Evolutionary conservation across 2,329 filamentous ascomycete species (phyloP), one percentile per base, ranked within the genome.

Genomic region (Hypomyces perniciosus): DNA sequence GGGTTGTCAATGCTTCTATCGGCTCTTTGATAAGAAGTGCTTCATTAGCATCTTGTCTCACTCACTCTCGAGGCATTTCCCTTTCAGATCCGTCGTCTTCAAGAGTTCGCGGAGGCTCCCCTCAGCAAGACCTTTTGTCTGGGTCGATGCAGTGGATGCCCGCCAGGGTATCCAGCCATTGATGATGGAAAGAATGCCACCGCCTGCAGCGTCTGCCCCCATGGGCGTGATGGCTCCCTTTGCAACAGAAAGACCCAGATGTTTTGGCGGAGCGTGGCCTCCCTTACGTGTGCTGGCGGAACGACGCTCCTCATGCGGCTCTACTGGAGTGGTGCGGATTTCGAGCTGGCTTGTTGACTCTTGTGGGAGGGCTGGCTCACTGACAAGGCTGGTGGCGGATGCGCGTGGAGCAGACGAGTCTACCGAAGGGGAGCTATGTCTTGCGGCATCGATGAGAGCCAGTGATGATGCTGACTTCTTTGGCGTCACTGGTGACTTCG

Each of bases 301-400:
- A 31, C 31, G 41, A 9, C 46, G 62, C 29, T 58, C 63, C 53
- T 59, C 61, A 8, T 46, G 55, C 2, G 54, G 54, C 6, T 61
- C 59, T 30, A 64, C 62, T 6, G 64, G 59, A 6, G 65, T 60
- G 7, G 69, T 66, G 53, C 73, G 69, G 12, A 76, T 74, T 50
- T 77, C 70, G 1, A 80, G 65, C 47, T 78, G 71, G 48, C 69
- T 77, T 29, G 65, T 75, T 0, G 79, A 82, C 2, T 78, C 81
- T 56, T 80, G 76, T 1, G 81, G 79, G 13, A 73, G 62, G n/a
- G 80, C 78, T 4, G 76, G 80, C 47, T 78, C 73, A 57, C 81
- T 74, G 6, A 81, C 65, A 8, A 84, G 68, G 13, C 70, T 70
- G 2, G 68, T 65, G 5, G 71, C 64, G 1, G 71, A 68, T 3